A percentile compares a stretch with the other conserved stretches of the same genome.
Evolutionary conservation across 495 filamentous ascomycete genomes (phyloP).

Genomic region (Penicillium daleae): DNA sequence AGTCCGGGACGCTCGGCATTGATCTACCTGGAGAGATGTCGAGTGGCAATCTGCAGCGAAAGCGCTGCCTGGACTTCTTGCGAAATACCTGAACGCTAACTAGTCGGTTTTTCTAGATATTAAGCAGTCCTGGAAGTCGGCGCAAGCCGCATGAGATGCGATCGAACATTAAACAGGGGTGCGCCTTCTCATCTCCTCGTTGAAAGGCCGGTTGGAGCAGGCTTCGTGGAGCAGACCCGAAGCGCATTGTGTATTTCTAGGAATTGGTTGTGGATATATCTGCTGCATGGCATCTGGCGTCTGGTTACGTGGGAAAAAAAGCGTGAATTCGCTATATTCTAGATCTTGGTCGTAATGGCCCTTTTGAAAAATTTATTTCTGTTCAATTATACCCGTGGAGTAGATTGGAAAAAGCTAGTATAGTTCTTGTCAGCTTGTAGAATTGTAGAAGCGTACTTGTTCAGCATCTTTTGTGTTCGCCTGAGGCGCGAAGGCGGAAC

Average conservation of each 20-base stretch:
- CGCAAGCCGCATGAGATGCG: constrained; percentile 25
- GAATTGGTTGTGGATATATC: constrained; percentile 38
- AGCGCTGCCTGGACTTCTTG: background rate
- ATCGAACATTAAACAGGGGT: constrained; percentile 3
- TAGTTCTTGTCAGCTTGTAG: background rate
- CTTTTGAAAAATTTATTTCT: background rate
- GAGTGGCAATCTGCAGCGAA: background rate
- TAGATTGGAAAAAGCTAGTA: background rate
- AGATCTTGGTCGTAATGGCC: constrained; percentile 5
- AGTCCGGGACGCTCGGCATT: background rate
- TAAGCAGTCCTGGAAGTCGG: constrained; percentile 34
- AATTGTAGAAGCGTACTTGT: background rate
- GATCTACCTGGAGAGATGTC: background rate
- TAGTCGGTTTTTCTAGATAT: constrained; percentile 23
- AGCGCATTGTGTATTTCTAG: constrained; percentile 33
- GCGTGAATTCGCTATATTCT: constrained; percentile 5
- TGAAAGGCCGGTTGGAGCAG: background rate
- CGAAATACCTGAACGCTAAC: constrained; percentile 20
- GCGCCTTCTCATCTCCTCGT: background rate
- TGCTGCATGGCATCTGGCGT: constrained; percentile 52
- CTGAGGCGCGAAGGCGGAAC: constrained; percentile 13
- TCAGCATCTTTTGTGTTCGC: constrained; percentile 2
- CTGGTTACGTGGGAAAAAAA: constrained; percentile 37
- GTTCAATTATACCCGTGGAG: background rate
- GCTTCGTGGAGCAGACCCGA: background rate